Percentiles rank a stretch among this genome's conserved stretches.
Evolutionary conservation across 371 early-diverging fungal genomes (phyloP).

Genomic region (Mortierella sp.): DNA sequence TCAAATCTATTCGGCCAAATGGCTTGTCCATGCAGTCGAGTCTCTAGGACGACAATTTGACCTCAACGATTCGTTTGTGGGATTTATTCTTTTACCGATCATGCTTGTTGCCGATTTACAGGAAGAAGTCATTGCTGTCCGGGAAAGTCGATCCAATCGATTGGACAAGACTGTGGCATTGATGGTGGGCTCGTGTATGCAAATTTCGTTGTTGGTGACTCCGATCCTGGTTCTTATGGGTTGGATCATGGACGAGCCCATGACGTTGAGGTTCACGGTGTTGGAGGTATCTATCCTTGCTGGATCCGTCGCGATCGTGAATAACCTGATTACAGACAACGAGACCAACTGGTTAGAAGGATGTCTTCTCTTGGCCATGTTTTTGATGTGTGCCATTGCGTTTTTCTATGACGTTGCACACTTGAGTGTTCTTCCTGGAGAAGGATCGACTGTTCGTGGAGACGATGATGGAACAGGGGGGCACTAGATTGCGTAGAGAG

Average conservation of each 20-base stretch:
- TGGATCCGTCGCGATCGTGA: constrained; percentile 80
- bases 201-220: constrained; percentile 86
- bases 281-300: constrained; percentile 84
- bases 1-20: constrained; percentile 74
- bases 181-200: constrained; percentile 57
- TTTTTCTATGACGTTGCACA: constrained; percentile 24
- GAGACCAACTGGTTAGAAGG: constrained; percentile 48
- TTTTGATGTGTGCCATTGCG: constrained; percentile 33
- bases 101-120: constrained; percentile 61
- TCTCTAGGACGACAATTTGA: constrained; percentile 71
- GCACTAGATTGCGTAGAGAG: too few relatives aligned
- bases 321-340: constrained; percentile 66
- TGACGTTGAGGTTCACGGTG: constrained; percentile 80
- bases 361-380: constrained; percentile 19
- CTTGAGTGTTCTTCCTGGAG: neutral
- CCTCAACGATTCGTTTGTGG: constrained; percentile 85
- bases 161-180: constrained; percentile 33
- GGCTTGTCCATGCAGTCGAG: constrained; percentile 84
- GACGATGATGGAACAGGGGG: too few relatives aligned
- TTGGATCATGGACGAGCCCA: constrained; percentile 79
- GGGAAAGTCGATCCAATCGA: constrained; percentile 21
- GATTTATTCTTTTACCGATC: constrained; percentile 87
- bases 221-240: constrained; percentile 87
- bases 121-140: constrained; percentile 44
- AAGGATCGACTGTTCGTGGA: neutral